Base-by-base conservation (phyloP, 1,284 basidiomycete species). In the Ceratorhiza oryzae-sativae region DNA sequence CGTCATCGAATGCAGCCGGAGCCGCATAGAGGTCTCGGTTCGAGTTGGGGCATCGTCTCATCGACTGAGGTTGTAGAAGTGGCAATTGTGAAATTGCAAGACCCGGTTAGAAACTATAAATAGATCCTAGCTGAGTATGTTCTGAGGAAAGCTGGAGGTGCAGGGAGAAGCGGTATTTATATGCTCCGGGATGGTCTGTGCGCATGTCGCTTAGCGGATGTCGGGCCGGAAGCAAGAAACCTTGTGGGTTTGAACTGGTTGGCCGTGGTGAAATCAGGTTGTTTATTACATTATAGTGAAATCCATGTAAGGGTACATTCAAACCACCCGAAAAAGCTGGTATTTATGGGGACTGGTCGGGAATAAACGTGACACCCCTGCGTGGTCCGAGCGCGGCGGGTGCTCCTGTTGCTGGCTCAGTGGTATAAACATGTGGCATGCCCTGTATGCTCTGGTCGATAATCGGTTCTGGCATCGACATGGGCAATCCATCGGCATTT, bases 111-210 rank as follows among this genome's bases (percentile, higher is more conserved):
- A 68, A 68, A 68, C 65, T 68, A 68, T 68, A 71, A 91, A 91
- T 85, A 91, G 90, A 91, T 91, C 90, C 90, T 90, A 86, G 85
- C 84, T 89, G 89, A 91, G 90, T 91, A 91, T 91, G 90, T 90
- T 90, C 89, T 88, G 74, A 83, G 77, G 86, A 84, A 83, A 67
- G 8, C 15, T 79, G 78, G 73, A 34, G 0, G 49, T 34, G 72
- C 67, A 73, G 71, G 27, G 58, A 73, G 0, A 12, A 46, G 2
- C 32, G 75, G 73, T 9, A 79, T 86, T 79, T 86, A 86, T 85
- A 84, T 9, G 13, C 71, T 76, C 71, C 6, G 34, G 4, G 25
- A 1, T 81, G 83, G 83, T 78, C 82, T 77, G 81, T 82, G 81
- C 81, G 78, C 51, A 39, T 27, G 48, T 49, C 48, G 48, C 25